Conservation (phyloP, 148 eudicot species). For the Agrostemma githago region DNA sequence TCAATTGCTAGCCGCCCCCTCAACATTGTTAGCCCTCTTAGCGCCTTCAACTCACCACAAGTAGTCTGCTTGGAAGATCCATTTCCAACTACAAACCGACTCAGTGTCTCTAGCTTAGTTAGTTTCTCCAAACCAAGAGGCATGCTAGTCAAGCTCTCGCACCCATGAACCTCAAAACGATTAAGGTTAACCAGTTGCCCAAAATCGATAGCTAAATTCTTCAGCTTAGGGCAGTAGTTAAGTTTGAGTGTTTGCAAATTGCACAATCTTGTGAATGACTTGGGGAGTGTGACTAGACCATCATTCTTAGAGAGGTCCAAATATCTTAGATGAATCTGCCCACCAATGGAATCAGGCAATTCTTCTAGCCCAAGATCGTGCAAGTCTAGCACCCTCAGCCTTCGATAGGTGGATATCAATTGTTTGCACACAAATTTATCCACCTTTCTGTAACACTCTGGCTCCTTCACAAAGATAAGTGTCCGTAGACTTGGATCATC, state of each 20-base stretch:
- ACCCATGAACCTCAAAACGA: constrained; percentile 25
- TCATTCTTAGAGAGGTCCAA: constrained; percentile 29
- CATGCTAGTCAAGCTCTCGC: constrained; percentile 26
- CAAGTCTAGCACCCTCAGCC: constrained; percentile 28
- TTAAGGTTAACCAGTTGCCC: constrained; percentile 14
- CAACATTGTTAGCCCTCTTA: constrained; percentile 7
- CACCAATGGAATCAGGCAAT: constrained; percentile 16
- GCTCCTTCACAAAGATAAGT: constrained; percentile 19
- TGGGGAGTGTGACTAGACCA: constrained; percentile 14
- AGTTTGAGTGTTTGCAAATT: constrained; percentile 27
- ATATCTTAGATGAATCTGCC: constrained; percentile 27
- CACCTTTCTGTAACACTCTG: constrained; percentile 12
- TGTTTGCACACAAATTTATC: not conserved
- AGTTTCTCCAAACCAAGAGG: constrained; percentile 20
- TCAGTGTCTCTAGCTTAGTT: constrained; percentile 19
- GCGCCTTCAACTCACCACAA: constrained; percentile 9
- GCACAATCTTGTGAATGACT: constrained; percentile 16
- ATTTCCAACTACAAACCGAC: constrained; percentile 22
- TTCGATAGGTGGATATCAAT: constrained; percentile 12
- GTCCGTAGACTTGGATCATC: constrained; percentile 18
- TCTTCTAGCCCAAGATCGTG: constrained; percentile 22
- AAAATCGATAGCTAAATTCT: constrained; percentile 1
- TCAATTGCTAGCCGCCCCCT: constrained; percentile 24
- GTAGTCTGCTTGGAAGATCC: constrained; percentile 6
- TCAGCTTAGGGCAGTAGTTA: constrained; percentile 23